Evolutionary conservation across 345 rosid genomes (phyloP).

Genomic region (Psidium guajava): DNA sequence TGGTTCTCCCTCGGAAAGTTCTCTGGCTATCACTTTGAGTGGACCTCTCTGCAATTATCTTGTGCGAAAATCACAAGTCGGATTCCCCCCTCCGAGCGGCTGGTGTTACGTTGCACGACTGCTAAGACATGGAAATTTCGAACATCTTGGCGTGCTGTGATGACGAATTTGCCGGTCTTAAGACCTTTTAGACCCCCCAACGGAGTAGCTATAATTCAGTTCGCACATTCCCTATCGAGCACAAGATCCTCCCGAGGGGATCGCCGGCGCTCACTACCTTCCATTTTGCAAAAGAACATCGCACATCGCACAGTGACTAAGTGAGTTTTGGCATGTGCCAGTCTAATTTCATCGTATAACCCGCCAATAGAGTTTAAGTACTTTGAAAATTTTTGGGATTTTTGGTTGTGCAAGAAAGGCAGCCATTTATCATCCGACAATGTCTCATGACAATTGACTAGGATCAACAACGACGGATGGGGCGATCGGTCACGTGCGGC

Average conservation of each 20-base stretch:
- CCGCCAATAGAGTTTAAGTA: background rate
- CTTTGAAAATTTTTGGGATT: too few relatives aligned
- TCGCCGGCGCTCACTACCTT: background rate
- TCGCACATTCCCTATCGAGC: background rate
- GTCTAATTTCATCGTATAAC: background rate
- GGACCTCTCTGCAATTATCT: background rate
- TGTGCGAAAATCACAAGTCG: background rate
- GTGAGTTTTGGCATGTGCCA: background rate
- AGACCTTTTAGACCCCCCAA: rapidly evolving
- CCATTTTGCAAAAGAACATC: background rate
- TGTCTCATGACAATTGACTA: background rate
- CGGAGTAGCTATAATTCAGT: background rate
- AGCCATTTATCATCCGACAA: too few relatives aligned
- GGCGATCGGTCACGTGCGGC: background rate
- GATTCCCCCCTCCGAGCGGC: too few relatives aligned
- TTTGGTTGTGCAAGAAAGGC: too few relatives aligned
- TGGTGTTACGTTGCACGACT: background rate
- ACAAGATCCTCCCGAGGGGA: background rate
- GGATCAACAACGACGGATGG: background rate
- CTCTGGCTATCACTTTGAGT: background rate
- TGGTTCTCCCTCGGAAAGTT: too few relatives aligned
- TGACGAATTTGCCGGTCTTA: background rate
- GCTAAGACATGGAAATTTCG: background rate
- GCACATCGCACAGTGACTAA: background rate
- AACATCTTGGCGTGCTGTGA: too few relatives aligned